Percentiles rank a stretch among this genome's conserved stretches.
Conservation (phyloP, 805 yeast species). For the Cyberlindnera bimundalis region DNA sequence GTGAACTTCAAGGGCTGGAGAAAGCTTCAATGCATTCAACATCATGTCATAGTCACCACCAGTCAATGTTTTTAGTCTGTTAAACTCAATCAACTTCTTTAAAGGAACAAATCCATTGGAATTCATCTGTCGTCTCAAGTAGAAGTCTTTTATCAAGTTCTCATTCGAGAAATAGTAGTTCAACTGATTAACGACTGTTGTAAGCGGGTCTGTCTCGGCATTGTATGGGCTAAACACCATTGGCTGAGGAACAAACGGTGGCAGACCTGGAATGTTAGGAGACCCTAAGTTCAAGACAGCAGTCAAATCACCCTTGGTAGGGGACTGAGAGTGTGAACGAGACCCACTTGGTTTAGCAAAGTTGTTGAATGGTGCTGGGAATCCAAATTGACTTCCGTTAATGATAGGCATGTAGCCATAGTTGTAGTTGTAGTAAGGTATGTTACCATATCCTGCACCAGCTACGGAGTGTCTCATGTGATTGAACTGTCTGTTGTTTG, state of each 20-base stretch:
- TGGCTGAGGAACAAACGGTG: constrained; percentile 13
- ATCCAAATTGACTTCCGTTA: constrained; percentile 16
- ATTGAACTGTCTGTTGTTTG: constrained; percentile 11
- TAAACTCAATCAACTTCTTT: constrained; percentile 59
- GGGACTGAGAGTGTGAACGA: constrained; percentile 23
- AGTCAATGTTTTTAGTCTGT: constrained; percentile 65
- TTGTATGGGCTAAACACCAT: constrained; percentile 12
- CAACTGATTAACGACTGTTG: constrained; percentile 51
- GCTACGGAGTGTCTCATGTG: constrained; percentile 22
- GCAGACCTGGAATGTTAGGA: constrained; percentile 7
- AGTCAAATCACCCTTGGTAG: constrained; percentile 13
- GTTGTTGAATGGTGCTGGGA: constrained; percentile 6
- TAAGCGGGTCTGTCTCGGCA: constrained; percentile 18
- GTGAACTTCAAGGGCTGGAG: constrained; percentile 29
- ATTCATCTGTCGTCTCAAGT: constrained; percentile 77
- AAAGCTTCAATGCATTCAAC: constrained; percentile 14
- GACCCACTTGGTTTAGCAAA: constrained; percentile 7
- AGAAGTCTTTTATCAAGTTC: constrained; percentile 80
- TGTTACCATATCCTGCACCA: constrained; percentile 8
- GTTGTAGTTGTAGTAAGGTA: constrained; percentile 16
- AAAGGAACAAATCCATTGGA: constrained; percentile 70
- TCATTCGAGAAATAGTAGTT: constrained; percentile 89
- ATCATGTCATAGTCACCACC: constrained; percentile 47
- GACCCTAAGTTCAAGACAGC: constrained; percentile 1
- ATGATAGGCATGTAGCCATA: constrained; percentile 11